Evolutionary conservation across 1,284 basidiomycete species (phyloP).

Genomic region (Papiliotrema nemorosa): DNA sequence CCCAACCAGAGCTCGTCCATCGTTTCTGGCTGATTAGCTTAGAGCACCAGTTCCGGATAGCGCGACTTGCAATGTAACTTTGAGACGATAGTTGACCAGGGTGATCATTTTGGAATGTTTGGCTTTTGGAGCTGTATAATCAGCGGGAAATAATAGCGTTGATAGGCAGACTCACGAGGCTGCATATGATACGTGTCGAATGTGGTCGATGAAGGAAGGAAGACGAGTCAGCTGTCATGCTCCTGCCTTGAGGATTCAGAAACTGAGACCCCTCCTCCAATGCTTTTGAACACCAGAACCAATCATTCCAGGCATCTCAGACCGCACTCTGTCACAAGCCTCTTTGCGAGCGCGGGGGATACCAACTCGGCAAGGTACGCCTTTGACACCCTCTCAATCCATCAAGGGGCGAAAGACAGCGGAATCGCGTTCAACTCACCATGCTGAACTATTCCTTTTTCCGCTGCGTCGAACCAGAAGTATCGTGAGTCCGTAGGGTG

Average conservation of each 20-base stretch:
- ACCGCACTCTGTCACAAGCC: not conserved
- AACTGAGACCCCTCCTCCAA: too few relatives aligned
- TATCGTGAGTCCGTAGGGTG: too few relatives aligned
- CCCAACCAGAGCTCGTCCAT: conserved; percentile 89
- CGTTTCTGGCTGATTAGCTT: conserved; percentile 57
- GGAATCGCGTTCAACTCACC: not conserved
- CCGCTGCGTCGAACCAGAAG: not conserved
- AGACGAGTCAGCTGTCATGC: not conserved
- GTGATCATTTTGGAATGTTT: conserved; percentile 97
- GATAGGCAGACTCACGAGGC: not conserved
- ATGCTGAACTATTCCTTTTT: not conserved
- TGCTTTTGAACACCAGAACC: too few relatives aligned
- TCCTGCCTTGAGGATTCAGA: too few relatives aligned
- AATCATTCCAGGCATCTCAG: not conserved
- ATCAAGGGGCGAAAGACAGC: not conserved
- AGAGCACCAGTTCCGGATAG: not conserved
- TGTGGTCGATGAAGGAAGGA: not conserved
- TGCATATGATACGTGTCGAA: not conserved
- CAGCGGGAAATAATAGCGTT: not conserved
- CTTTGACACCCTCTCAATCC: not conserved
- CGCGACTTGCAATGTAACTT: conserved; percentile 71
- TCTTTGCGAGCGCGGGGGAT: too few relatives aligned
- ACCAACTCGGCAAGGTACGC: too few relatives aligned
- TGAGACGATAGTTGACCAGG: conserved; percentile 96
- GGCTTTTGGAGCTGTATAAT: conserved; percentile 64